Evolutionary conservation across 352 stramenopile species (phyloP), one percentile per base, ranked within the genome.

Genomic region (Elongisporangium senticosum): DNA sequence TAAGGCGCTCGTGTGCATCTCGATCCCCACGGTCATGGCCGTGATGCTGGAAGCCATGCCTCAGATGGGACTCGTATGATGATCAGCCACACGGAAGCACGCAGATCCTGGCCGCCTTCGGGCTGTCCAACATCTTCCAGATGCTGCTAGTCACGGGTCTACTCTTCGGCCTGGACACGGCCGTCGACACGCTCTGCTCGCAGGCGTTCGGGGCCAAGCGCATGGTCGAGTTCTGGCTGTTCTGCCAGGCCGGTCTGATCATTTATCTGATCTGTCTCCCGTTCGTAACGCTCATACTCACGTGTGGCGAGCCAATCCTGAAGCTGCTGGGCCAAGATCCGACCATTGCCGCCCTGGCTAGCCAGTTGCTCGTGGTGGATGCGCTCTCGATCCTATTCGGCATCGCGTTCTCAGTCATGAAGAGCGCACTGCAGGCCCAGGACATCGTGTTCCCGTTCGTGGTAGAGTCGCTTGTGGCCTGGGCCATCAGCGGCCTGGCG

Each of bases 361-460:
- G 50, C n/a, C 19, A 19, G 11, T 19, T 55, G 65, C 84, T 70
- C 24, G 71, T 67, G 14, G 71, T 86, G 28, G 62, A 87, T 17
- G 28, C 96, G 3, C 65, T 78, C 13, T 83, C 87, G 3, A 71
- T 95, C n/a, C 89, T 87, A 24, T 92, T 87, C 54, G 60, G 94
- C 28, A 96, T 83, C 56, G 26, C 40, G 0, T 40, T n/a, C 20
- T 49, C 7, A 8, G 20, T 61, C 5, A 24, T 63, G 2, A 53
- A 26, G 4, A 66, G 59, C 13, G 55, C 62, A 7, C 59, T 82
- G 4, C 52, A 61, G 26, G 66, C 69, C 1, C 73, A 83, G 53
- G 64, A 63, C 56, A 68, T 71, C 39, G 57, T 68, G 14, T 21
- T 56, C 15, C 70, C 70, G 5, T 61, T 74, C 0, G 57, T 68